Evolutionary conservation across 176 grass and related monocot genomes (phyloP).

Genomic region (Aegilops bicornis): DNA sequence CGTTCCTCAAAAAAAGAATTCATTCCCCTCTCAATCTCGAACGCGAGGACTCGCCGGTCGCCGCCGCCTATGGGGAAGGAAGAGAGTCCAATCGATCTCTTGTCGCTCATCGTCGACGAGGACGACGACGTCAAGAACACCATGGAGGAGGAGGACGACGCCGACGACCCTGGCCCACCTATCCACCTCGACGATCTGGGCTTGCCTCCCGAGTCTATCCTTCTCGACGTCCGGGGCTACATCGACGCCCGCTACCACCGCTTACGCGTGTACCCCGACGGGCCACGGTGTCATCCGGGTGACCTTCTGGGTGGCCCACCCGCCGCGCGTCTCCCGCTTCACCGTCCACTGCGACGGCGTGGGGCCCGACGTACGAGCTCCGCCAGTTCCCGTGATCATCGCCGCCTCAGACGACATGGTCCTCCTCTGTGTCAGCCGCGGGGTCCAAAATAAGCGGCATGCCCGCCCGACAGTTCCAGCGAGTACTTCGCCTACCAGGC

Average conservation of each 20-base stretch:
- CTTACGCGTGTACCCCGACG: not conserved
- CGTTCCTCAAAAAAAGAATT: too few species aligned
- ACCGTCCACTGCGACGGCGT: not conserved
- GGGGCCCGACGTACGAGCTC: not conserved
- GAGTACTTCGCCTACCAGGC: not conserved
- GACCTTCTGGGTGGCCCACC: not conserved
- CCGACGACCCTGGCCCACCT: not conserved
- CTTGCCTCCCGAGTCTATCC: not conserved
- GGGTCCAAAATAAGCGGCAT: too few species aligned
- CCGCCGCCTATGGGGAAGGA: too few species aligned
- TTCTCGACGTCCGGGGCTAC: not conserved
- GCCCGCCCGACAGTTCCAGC: too few species aligned
- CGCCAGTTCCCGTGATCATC: not conserved
- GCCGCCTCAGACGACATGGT: not conserved
- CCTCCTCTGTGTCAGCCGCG: not conserved
- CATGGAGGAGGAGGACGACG: not conserved
- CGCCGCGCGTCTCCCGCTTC: not conserved
- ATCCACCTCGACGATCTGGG: not conserved
- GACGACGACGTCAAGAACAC: not conserved
- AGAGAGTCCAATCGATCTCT: not conserved
- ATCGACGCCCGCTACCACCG: not conserved
- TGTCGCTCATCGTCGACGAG: not conserved
- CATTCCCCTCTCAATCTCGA: too few species aligned
- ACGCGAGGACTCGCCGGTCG: too few species aligned
- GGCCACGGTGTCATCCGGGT: not conserved